Conservation (phyloP, 2,329 filamentous ascomycete genomes). For the Aspergillus sclerotialis region DNA sequence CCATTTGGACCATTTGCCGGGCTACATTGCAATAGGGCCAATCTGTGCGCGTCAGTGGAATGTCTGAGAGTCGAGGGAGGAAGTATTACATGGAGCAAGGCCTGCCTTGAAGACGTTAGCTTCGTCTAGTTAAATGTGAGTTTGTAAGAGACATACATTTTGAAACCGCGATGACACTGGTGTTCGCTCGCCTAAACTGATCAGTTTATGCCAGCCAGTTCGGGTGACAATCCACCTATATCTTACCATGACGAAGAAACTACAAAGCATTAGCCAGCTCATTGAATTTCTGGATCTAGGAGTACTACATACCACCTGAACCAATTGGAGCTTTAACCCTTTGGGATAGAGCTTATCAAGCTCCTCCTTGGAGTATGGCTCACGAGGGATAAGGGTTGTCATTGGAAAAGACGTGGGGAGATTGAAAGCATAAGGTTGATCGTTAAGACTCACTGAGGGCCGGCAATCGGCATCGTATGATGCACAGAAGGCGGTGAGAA, state of each 20-base stretch:
- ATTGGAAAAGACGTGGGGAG: no score
- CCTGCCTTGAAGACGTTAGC: conserved; percentile 36
- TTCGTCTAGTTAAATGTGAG: conserved; percentile 6
- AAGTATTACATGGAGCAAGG: conserved; percentile 39
- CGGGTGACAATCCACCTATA: background rate
- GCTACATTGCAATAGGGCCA: conserved; percentile 91
- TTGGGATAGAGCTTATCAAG: conserved; percentile 73
- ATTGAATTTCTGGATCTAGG: background rate
- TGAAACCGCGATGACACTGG: conserved; percentile 84
- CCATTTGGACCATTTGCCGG: conserved; percentile 59
- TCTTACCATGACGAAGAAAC: conserved; percentile 67
- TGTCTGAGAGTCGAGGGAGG: conserved; percentile 2
- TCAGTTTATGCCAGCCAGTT: background rate
- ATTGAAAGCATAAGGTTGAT: no score
- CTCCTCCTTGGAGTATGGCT: conserved; percentile 74
- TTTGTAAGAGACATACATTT: conserved; percentile 45
- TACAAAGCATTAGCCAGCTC: conserved; percentile 17
- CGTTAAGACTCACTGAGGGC: no score
- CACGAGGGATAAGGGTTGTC: conserved; percentile 68
- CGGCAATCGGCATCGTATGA: no score
- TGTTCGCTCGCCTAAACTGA: conserved; percentile 57
- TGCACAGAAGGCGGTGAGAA: conserved; percentile 1
- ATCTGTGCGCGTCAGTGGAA: conserved; percentile 36
- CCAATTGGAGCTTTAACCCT: conserved; percentile 72
- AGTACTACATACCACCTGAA: conserved; percentile 63